Percentiles rank a stretch among this genome's conserved stretches.
These are phyloP conservation scores for Rhizophlyctis rosea DNA, from an alignment of 192 early-diverging fungal species.

Conservation along the genomic window DNA sequence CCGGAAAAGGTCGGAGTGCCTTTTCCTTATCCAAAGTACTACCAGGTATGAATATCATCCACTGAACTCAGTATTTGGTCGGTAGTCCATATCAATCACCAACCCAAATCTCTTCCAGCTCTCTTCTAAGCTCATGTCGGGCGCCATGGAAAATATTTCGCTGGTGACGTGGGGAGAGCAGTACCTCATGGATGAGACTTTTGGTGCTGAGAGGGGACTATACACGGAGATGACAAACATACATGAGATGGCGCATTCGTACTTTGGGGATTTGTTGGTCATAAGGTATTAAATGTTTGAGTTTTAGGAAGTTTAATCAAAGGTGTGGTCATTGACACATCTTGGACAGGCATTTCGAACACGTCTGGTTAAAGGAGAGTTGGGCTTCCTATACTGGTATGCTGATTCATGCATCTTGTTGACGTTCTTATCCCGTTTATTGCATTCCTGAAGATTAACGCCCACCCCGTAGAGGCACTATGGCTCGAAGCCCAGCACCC, in stretches of 20 bases:
- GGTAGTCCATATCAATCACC: no score
- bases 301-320: no score
- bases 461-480: slow-evolving; percentile 12
- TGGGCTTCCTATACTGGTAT: slow-evolving; percentile 50
- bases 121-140: slow-evolving; percentile 29
- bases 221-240: slow-evolving; percentile 41
- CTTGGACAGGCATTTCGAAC: slow-evolving; percentile 48
- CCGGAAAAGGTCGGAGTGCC: slow-evolving; percentile 41
- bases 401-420: not conserved
- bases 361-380: slow-evolving; percentile 57
- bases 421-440: not conserved
- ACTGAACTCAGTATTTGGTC: no score
- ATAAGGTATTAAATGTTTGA: slow-evolving; percentile 28
- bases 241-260: slow-evolving; percentile 57
- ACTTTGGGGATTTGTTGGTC: slow-evolving; percentile 55
- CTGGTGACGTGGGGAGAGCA: slow-evolving; percentile 48
- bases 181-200: slow-evolving; percentile 35
- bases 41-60: no score
- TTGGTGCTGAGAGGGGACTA: slow-evolving; percentile 25
- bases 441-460: no score
- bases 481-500: slow-evolving; percentile 37
- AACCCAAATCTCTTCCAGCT: slow-evolving; percentile 6
- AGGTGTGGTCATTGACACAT: no score
- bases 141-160: slow-evolving; percentile 59
- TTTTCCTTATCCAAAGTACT: slow-evolving; percentile 58